phyloP scores from a whole-genome alignment of 2,329 filamentous ascomycete species.

The Fusarium neocosmosporiellum region DNA sequence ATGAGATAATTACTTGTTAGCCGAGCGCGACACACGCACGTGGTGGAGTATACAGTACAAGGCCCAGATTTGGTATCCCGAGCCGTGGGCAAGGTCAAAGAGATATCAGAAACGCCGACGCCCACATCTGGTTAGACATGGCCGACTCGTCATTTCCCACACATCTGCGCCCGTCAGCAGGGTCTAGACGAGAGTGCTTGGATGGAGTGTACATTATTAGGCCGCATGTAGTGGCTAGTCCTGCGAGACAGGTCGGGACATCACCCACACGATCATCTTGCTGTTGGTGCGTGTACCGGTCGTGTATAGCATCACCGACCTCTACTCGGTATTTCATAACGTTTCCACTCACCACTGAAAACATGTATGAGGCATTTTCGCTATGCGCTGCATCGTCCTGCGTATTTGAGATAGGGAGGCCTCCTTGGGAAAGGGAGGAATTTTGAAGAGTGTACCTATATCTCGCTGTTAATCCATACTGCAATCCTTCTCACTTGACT shows the following conservation, averaged over 20 bases:
- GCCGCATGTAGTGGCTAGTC: slow-evolving; percentile 21
- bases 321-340: slow-evolving; percentile 27
- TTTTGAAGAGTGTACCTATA: slow-evolving; percentile 20
- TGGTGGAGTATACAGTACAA: slow-evolving; percentile 13
- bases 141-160: slow-evolving; percentile 24
- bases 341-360: not conserved
- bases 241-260: slow-evolving; percentile 20
- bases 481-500: slow-evolving; percentile 12
- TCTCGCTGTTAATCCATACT: slow-evolving; percentile 7
- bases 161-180: slow-evolving; percentile 20
- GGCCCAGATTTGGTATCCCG: slow-evolving; percentile 5
- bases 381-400: slow-evolving; percentile 1
- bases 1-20: slow-evolving; percentile 26
- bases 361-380: slow-evolving; percentile 30
- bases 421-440: slow-evolving; percentile 8
- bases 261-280: slow-evolving; percentile 32
- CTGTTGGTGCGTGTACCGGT: slow-evolving; percentile 25
- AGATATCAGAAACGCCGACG: slow-evolving; percentile 18
- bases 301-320: slow-evolving; percentile 32
- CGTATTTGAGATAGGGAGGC: slow-evolving; percentile 20
- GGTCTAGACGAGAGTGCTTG: slow-evolving; percentile 1
- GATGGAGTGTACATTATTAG: slow-evolving; percentile 2
- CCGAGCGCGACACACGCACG: slow-evolving; percentile 2
- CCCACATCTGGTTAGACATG: slow-evolving; percentile 18
- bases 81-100: slow-evolving; percentile 1